Conservation (phyloP, 140 eudicot species). For the Cichorium intybus region DNA sequence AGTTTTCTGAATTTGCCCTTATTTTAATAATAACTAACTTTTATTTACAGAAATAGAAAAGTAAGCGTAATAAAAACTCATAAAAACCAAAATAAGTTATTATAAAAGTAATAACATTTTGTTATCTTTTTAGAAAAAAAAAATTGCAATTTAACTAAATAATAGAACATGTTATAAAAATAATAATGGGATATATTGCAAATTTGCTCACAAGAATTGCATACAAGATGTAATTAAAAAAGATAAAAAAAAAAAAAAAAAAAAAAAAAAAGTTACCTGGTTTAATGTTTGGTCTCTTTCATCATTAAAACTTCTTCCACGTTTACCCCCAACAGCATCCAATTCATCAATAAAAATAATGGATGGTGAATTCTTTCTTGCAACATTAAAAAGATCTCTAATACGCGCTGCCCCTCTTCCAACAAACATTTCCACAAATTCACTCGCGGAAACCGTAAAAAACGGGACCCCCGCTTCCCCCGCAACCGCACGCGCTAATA, state of each 20-base stretch:
- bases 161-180: too few relatives aligned
- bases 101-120: too few relatives aligned
- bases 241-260: too few relatives aligned
- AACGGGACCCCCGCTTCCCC: constrained; percentile 99
- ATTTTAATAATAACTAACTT: too few relatives aligned
- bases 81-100: neutral
- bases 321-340: constrained; percentile 97
- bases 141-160: too few relatives aligned
- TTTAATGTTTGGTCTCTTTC: constrained; percentile 96
- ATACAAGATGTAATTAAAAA: too few relatives aligned
- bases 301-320: constrained; percentile 97
- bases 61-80: neutral
- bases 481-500: constrained; percentile 98
- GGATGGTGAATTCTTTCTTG: constrained; percentile 86
- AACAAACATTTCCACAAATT: constrained; percentile 94
- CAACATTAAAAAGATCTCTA: constrained; percentile 84
- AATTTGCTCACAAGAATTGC: too few relatives aligned
- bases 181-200: too few relatives aligned
- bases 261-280: constrained; percentile 49
- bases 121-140: too few relatives aligned
- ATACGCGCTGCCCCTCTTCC: constrained; percentile 99
- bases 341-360: constrained; percentile 94
- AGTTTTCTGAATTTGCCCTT: too few relatives aligned
- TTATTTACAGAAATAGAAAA: neutral
- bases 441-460: constrained; percentile 94